These are phyloP conservation scores for Boletales sp. DNA, from an alignment of 768 basidiomycete genomes.

Conservation along the genomic window DNA sequence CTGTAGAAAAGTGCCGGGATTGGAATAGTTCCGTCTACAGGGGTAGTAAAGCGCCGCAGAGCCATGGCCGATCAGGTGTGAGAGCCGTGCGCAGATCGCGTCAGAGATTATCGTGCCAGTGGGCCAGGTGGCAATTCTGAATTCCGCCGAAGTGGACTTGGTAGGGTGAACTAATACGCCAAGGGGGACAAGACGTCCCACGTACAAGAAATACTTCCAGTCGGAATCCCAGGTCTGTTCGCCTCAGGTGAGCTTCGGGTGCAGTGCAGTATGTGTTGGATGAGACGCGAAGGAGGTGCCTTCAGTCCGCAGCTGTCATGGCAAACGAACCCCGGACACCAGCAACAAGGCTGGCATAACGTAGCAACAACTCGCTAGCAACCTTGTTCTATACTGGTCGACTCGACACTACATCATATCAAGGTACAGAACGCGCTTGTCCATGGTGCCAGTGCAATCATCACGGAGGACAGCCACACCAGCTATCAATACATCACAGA, in stretches of 20 bases:
- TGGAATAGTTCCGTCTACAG: constrained; percentile 75
- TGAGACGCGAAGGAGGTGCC: too few species aligned
- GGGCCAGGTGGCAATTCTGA: not conserved
- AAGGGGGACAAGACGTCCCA: not conserved
- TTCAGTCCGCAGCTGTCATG: not conserved
- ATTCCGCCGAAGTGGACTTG: constrained; percentile 10
- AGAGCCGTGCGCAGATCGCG: not conserved
- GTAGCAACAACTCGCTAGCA: not conserved
- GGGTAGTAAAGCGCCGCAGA: constrained; percentile 50
- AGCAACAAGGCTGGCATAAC: not conserved
- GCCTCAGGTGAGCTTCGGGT: constrained; percentile 23
- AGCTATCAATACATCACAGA: too few species aligned
- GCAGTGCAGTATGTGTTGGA: constrained; percentile 6
- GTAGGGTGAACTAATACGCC: constrained; percentile 1
- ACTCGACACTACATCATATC: not conserved
- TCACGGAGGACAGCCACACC: too few species aligned
- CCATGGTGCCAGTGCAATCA: too few species aligned
- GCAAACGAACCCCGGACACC: constrained; percentile 22
- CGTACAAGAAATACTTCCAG: constrained; percentile 5
- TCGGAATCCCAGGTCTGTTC: constrained; percentile 2
- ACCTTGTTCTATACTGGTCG: not conserved
- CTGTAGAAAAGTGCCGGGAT: constrained; percentile 71
- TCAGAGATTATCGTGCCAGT: not conserved
- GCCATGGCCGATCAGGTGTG: constrained; percentile 37
- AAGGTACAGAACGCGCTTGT: not conserved